These are phyloP conservation scores for Rhizopogon salebrosus DNA, from an alignment of 768 basidiomycete genomes.

Conservation along the genomic window DNA sequence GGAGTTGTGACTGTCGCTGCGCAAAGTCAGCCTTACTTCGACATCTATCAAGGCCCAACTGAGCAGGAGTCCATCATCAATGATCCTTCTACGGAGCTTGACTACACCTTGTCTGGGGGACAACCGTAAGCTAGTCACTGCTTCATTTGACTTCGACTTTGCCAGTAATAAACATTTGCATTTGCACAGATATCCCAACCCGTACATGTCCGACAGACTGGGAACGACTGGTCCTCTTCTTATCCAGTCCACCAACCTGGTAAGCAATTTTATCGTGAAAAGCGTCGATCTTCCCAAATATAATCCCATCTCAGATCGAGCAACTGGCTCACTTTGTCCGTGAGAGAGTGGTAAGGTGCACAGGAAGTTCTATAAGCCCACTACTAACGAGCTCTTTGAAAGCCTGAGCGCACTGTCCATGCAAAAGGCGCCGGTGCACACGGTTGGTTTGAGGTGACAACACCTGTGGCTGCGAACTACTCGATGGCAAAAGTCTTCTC, in stretches of 20 bases:
- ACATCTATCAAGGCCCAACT: constrained; percentile 10
- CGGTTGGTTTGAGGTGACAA: constrained; percentile 16
- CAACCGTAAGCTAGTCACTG: constrained; percentile 4
- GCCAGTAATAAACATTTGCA: neutral
- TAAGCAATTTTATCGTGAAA: neutral
- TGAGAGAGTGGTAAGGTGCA: constrained; percentile 12
- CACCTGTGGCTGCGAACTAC: constrained; percentile 10
- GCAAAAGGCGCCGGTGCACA: constrained; percentile 14
- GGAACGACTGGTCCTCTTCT: constrained; percentile 11
- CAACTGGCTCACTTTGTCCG: constrained; percentile 13
- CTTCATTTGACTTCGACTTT: neutral
- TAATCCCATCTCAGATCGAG: constrained; percentile 8
- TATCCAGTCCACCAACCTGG: constrained; percentile 10
- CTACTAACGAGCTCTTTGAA: neutral
- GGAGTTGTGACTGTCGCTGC: constrained; percentile 3
- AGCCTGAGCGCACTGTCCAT: constrained; percentile 15
- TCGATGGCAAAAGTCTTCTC: constrained; percentile 13
- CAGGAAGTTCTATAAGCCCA: neutral
- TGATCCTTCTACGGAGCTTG: constrained; percentile 9
- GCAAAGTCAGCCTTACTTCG: constrained; percentile 8
- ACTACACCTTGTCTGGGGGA: constrained; percentile 13
- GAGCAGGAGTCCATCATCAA: constrained; percentile 8
- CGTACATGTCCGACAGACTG: constrained; percentile 11
- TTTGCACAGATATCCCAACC: constrained; percentile 10
- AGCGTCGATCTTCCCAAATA: neutral